phyloP scores from a whole-genome alignment of 169 alveolate genomes.

The Cryptosporidium andersoni region DNA sequence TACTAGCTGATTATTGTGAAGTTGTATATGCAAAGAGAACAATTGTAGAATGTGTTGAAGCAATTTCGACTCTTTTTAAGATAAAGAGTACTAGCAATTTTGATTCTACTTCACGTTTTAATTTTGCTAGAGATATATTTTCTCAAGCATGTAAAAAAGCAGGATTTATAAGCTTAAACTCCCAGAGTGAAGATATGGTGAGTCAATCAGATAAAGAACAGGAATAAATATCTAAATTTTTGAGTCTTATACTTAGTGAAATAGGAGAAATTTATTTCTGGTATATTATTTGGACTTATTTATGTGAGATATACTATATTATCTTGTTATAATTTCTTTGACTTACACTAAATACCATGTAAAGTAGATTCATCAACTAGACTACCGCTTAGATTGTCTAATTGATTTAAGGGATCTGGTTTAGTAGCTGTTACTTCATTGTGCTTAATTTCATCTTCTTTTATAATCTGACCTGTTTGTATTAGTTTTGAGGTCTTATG shows the following conservation, averaged over 20 bases:
- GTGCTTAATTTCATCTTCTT: neutral
- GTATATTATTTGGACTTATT: neutral
- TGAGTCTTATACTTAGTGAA: neutral
- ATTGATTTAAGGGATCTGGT: neutral
- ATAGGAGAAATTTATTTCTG: neutral
- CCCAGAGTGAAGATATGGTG: neutral
- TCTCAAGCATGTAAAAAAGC: constrained; percentile 48
- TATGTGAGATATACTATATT: neutral
- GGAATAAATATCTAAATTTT: no score
- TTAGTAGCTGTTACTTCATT: neutral
- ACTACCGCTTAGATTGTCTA: constrained; percentile 47
- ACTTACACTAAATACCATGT: neutral
- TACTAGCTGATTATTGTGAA: constrained; percentile 51
- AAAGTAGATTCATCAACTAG: constrained; percentile 23
- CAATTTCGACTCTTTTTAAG: constrained; percentile 31
- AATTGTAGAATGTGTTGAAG: constrained; percentile 66
- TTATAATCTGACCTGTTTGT: no score
- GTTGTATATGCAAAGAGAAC: constrained; percentile 45
- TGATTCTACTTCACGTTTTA: constrained; percentile 25
- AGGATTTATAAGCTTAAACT: neutral
- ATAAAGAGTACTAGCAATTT: constrained; percentile 27
- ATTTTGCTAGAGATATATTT: constrained; percentile 4
- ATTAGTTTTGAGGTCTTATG: neutral
- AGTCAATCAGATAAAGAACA: constrained; percentile 3
- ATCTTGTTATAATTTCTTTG: neutral